These are phyloP conservation scores for Torulaspora microellipsoides DNA, from an alignment of 805 yeast genomes.

Conservation along the genomic window DNA sequence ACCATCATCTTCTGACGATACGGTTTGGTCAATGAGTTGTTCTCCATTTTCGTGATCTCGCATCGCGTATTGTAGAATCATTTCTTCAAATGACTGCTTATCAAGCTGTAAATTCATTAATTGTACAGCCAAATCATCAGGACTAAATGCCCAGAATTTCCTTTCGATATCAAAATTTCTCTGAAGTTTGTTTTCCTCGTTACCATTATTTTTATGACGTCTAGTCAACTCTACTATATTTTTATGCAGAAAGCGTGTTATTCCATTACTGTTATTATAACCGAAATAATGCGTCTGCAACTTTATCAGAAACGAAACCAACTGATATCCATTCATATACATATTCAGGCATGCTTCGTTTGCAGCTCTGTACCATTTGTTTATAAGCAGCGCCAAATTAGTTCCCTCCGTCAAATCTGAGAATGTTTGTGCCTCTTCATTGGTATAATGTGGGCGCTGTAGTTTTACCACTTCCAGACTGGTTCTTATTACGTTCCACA, in stretches of 20 bases:
- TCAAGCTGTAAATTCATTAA: slow-evolving; percentile 40
- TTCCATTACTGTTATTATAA: slow-evolving; percentile 26
- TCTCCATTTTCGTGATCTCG: slow-evolving; percentile 50
- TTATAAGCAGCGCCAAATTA: slow-evolving; percentile 51
- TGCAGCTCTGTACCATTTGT: slow-evolving; percentile 61
- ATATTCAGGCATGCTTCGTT: slow-evolving; percentile 56
- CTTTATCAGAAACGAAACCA: slow-evolving; percentile 43
- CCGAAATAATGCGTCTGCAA: slow-evolving; percentile 55
- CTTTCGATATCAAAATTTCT: slow-evolving; percentile 27
- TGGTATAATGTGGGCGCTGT: slow-evolving; percentile 24
- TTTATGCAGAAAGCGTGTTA: slow-evolving; percentile 19
- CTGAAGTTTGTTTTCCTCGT: slow-evolving; percentile 26
- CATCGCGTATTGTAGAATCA: slow-evolving; percentile 32
- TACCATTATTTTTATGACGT: slow-evolving; percentile 23
- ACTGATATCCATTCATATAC: slow-evolving; percentile 55
- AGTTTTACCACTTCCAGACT: slow-evolving; percentile 24
- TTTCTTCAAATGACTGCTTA: slow-evolving; percentile 24
- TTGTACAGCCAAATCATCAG: slow-evolving; percentile 20
- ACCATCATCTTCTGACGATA: slow-evolving; percentile 7
- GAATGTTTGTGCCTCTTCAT: slow-evolving; percentile 24
- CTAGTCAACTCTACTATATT: slow-evolving; percentile 27
- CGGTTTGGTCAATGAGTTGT: neutral
- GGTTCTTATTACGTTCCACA: slow-evolving; percentile 54
- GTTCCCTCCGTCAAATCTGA: slow-evolving; percentile 31
- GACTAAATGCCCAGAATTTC: slow-evolving; percentile 1